A percentile compares a stretch with the other conserved stretches of the same genome.
Conservation (phyloP, 148 eudicot species). For the Silene latifolia region DNA sequence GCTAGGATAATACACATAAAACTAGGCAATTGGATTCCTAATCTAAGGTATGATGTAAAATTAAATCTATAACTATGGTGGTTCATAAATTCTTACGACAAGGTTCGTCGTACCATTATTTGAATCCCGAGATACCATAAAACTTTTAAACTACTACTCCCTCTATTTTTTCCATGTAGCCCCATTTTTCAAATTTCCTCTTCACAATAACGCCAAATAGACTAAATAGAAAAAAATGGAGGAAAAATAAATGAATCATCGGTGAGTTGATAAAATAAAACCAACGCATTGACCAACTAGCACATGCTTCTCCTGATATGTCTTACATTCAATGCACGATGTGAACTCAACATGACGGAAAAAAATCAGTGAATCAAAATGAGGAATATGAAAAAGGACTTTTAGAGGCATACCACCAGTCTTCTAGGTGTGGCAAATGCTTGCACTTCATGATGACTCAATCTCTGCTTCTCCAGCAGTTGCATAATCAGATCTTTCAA, state of each 20-base stretch:
- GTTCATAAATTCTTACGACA: neutral
- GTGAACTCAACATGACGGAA: slow-evolving; percentile 11
- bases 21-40: neutral
- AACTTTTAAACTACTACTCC: neutral
- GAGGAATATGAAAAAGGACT: slow-evolving; percentile 1
- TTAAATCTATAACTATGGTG: neutral
- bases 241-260: neutral
- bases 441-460: slow-evolving; percentile 71
- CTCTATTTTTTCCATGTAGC: neutral
- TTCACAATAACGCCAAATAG: neutral
- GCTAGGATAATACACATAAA: slow-evolving; percentile 1
- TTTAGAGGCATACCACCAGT: slow-evolving; percentile 65
- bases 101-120: neutral
- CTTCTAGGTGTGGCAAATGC: slow-evolving; percentile 91
- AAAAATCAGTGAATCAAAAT: neutral
- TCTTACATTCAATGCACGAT: neutral
- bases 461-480: slow-evolving; percentile 73
- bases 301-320: neutral
- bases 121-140: neutral
- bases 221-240: neutral
- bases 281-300: neutral
- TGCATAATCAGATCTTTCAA: slow-evolving; percentile 61
- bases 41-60: neutral
- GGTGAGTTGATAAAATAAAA: neutral
- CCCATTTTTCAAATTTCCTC: neutral